phyloP scores from a whole-genome alignment of 1,284 basidiomycete species.

The Ustilago sp. region DNA sequence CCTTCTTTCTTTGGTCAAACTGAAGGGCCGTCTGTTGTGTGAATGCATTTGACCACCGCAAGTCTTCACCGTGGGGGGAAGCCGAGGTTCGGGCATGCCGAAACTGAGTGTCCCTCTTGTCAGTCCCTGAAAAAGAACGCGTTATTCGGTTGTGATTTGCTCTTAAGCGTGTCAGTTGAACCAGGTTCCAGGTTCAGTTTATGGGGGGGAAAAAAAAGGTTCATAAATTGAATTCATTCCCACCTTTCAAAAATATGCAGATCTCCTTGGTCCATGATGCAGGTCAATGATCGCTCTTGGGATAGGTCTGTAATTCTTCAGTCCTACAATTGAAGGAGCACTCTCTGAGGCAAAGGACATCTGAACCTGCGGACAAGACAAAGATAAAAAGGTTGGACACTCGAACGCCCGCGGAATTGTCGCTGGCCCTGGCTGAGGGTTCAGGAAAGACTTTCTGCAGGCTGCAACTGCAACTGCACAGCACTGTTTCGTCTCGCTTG shows the following conservation, averaged over 20 bases:
- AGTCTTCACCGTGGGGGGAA: neutral
- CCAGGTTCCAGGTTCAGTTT: conserved; percentile 2
- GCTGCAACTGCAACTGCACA: neutral
- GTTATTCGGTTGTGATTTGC: conserved; percentile 1
- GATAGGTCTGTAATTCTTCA: too few species aligned
- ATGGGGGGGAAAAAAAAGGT: neutral
- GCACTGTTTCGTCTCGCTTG: conserved; percentile 10
- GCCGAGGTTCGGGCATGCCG: conserved; percentile 6
- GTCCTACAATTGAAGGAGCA: too few species aligned
- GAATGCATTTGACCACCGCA: neutral
- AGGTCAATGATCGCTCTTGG: neutral
- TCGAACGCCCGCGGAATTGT: conserved; percentile 7
- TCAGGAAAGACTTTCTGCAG: neutral
- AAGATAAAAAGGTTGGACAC: neutral
- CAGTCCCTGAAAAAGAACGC: conserved; percentile 11
- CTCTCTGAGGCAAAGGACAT: neutral
- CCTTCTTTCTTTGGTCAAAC: neutral
- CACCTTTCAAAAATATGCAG: neutral
- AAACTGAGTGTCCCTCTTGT: conserved; percentile 3
- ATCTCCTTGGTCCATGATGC: neutral
- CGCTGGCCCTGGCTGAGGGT: neutral
- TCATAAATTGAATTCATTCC: neutral
- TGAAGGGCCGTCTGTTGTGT: too few species aligned
- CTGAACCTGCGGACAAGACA: neutral
- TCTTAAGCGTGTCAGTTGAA: conserved; percentile 1